Percentiles rank a stretch among this genome's conserved stretches.
phyloP scores from a whole-genome alignment of 2,329 filamentous ascomycete species.

The Bipolaris bicolor region DNA sequence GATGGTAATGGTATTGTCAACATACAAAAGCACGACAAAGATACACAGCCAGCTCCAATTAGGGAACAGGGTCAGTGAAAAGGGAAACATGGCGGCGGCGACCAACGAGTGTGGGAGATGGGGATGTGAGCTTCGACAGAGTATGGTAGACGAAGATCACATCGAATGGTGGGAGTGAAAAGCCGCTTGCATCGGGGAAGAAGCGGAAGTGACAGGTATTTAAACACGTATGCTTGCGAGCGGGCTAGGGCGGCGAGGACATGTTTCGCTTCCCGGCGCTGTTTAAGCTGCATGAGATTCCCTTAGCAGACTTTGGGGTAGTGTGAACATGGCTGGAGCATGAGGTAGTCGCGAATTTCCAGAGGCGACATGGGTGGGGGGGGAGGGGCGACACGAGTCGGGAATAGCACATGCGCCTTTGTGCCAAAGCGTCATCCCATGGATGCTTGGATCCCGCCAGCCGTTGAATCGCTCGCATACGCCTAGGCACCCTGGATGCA shows the following conservation, averaged over 20 bases:
- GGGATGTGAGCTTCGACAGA: slow-evolving; percentile 43
- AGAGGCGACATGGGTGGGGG: slow-evolving; percentile 38
- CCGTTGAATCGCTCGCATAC: slow-evolving; percentile 49
- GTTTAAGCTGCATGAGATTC: slow-evolving; percentile 49
- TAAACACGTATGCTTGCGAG: slow-evolving; percentile 48
- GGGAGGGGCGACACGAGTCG: slow-evolving; percentile 36
- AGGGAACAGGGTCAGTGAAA: slow-evolving; percentile 45
- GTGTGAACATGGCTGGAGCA: slow-evolving; percentile 49
- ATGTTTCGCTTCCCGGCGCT: slow-evolving; percentile 50
- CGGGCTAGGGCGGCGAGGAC: slow-evolving; percentile 46
- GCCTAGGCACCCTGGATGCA: slow-evolving; percentile 40
- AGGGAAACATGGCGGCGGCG: slow-evolving; percentile 47
- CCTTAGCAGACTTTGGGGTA: slow-evolving; percentile 52
- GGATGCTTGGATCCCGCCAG: slow-evolving; percentile 49
- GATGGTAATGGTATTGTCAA: slow-evolving; percentile 8
- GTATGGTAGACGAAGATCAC: slow-evolving; percentile 49
- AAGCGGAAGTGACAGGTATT: slow-evolving; percentile 48
- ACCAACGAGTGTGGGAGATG: slow-evolving; percentile 47
- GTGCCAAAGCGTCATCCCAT: slow-evolving; percentile 46
- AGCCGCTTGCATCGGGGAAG: slow-evolving; percentile 49
- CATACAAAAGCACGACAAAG: slow-evolving; percentile 47
- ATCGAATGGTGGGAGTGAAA: slow-evolving; percentile 48
- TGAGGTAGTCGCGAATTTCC: slow-evolving; percentile 49
- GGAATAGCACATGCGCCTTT: slow-evolving; percentile 42
- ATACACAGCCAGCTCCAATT: slow-evolving; percentile 51